Evolutionary conservation across 2,329 filamentous ascomycete species (phyloP).

Genomic region (Penicillium aurantiogriseum): DNA sequence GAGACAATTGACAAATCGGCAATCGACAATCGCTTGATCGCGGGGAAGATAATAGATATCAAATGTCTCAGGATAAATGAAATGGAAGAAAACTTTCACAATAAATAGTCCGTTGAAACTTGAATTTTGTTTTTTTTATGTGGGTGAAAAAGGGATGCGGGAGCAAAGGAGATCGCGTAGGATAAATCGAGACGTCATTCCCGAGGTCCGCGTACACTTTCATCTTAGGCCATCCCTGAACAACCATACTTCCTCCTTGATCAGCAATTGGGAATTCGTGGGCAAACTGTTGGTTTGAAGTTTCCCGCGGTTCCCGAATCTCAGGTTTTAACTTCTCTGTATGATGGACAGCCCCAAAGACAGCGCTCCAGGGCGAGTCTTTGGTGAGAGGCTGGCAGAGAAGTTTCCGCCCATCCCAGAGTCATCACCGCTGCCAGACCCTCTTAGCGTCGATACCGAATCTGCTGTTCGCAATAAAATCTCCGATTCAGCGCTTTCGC

Average conservation of each 20-base stretch:
- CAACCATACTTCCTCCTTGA: neutral
- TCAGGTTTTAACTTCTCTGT: neutral
- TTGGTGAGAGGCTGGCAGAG: slow-evolving; percentile 24
- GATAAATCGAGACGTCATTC: slow-evolving; percentile 8
- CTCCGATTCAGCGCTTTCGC: slow-evolving; percentile 23
- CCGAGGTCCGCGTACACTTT: neutral
- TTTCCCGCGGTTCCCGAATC: slow-evolving; percentile 18
- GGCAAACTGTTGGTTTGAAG: slow-evolving; percentile 20
- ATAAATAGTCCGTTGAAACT: neutral
- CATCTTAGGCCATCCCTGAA: slow-evolving; percentile 1
- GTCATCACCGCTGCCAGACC: slow-evolving; percentile 10
- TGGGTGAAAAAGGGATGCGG: slow-evolving; percentile 8
- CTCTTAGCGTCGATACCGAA: slow-evolving; percentile 23
- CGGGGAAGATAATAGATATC: neutral
- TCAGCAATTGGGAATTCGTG: slow-evolving; percentile 1
- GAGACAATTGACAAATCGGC: neutral
- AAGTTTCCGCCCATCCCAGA: slow-evolving; percentile 17
- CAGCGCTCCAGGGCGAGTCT: slow-evolving; percentile 16
- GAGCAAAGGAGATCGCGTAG: neutral
- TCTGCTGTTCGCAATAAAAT: slow-evolving; percentile 20
- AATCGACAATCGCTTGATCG: neutral
- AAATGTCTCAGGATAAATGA: neutral
- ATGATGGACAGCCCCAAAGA: slow-evolving; percentile 23
- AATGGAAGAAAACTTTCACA: neutral
- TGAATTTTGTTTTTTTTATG: slow-evolving; percentile 3